Conservation (phyloP, 148 eudicot species). For the Rhododendron griersonianum region DNA sequence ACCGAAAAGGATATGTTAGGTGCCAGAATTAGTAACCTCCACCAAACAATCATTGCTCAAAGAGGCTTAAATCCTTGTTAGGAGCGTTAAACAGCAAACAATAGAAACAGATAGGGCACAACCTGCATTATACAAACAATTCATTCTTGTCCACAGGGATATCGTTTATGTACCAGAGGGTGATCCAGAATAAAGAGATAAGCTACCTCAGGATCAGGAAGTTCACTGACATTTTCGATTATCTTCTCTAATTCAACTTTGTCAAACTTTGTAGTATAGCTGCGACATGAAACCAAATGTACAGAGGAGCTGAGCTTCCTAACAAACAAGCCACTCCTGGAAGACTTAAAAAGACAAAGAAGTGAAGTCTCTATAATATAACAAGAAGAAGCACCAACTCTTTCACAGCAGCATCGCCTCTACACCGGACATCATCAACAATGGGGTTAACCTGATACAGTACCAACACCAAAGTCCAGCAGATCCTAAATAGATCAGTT, state of each 20-base stretch:
- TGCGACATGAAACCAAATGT: conserved; percentile 23
- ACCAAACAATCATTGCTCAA: not conserved
- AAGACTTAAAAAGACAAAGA: not conserved
- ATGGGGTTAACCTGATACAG: conserved; percentile 83
- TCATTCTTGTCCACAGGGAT: not conserved
- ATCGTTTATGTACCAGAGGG: not conserved
- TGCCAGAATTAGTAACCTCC: not conserved
- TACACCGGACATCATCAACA: conserved; percentile 74
- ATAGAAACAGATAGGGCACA: not conserved
- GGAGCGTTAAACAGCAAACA: not conserved
- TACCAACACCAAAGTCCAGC: conserved; percentile 4
- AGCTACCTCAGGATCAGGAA: conserved; percentile 89
- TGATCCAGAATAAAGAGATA: not conserved
- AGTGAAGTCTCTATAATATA: not conserved
- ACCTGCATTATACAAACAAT: not conserved
- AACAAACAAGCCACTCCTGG: not conserved
- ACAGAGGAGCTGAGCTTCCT: not conserved
- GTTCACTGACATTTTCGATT: conserved; percentile 65
- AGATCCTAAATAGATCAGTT: not conserved
- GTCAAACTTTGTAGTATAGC: conserved; percentile 78
- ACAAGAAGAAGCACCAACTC: conserved; percentile 53
- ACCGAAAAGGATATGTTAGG: not conserved
- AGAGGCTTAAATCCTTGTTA: not conserved
- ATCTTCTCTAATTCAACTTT: conserved; percentile 65
- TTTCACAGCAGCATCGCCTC: conserved; percentile 96